A percentile compares a stretch with the other conserved stretches of the same genome.
Evolutionary conservation across 495 filamentous ascomycete species (phyloP).

Genomic region (Bathelium albidoporum): DNA sequence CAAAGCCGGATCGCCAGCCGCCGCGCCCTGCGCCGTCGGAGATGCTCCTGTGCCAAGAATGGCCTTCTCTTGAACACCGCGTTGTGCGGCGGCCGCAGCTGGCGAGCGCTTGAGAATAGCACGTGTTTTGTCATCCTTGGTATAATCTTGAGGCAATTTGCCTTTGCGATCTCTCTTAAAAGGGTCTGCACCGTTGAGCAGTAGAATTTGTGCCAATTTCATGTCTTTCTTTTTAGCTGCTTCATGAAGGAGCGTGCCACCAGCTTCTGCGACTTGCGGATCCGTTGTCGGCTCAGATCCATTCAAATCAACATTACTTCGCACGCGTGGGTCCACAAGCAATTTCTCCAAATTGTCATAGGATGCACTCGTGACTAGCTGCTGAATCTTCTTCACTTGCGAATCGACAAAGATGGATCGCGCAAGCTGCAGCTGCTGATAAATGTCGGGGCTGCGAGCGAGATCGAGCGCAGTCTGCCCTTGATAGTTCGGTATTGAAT

Average conservation of each 20-base stretch:
- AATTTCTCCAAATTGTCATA: constrained; percentile 70
- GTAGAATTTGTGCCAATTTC: constrained; percentile 72
- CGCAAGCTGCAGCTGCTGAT: constrained; percentile 86
- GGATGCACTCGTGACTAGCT: constrained; percentile 56
- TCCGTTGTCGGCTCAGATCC: constrained; percentile 79
- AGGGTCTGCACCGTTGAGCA: constrained; percentile 95
- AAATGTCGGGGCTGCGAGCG: constrained; percentile 83
- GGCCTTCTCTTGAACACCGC: constrained; percentile 92
- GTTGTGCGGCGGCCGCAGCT: constrained; percentile 85
- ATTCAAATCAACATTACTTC: constrained; percentile 81
- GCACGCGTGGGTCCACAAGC: constrained; percentile 72
- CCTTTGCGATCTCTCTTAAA: constrained; percentile 91
- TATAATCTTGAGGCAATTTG: constrained; percentile 91
- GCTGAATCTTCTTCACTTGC: constrained; percentile 72
- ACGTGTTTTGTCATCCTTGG: constrained; percentile 82
- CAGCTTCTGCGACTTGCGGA: constrained; percentile 56
- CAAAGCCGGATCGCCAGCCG: constrained; percentile 49
- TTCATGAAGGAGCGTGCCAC: constrained; percentile 87
- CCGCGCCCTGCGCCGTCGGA: constrained; percentile 44
- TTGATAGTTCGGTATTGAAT: constrained; percentile 80
- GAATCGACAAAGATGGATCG: constrained; percentile 81
- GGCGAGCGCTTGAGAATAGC: constrained; percentile 88
- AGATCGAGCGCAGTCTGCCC: constrained; percentile 82
- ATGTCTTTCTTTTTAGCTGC: constrained; percentile 79
- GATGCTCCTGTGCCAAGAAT: constrained; percentile 63